Percentiles rank a stretch among this genome's conserved stretches.
Conservation (phyloP, 768 basidiomycete species). For the Russula brevipes region DNA sequence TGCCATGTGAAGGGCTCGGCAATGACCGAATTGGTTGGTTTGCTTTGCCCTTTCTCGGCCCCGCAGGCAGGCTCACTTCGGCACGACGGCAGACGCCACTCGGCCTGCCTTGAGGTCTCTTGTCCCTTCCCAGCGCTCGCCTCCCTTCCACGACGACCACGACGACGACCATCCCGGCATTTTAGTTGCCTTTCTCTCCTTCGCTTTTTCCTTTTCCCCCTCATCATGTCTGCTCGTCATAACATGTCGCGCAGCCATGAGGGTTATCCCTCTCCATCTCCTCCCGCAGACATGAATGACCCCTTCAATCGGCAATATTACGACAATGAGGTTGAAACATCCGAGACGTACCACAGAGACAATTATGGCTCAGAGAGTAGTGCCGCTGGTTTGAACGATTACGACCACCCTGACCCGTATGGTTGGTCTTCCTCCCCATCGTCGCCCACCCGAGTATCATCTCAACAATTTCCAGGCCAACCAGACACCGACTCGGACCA, state of each 20-base stretch:
- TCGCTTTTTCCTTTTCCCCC: not conserved
- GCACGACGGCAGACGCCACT: no score
- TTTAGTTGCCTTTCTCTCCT: not conserved
- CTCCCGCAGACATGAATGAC: constrained; percentile 59
- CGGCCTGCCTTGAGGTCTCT: not conserved
- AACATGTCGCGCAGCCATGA: constrained; percentile 54
- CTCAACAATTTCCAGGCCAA: constrained; percentile 42
- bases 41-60: not conserved
- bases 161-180: constrained; percentile 8
- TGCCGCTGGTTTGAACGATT: constrained; percentile 48
- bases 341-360: constrained; percentile 59
- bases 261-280: constrained; percentile 53
- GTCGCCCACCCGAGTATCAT: not conserved
- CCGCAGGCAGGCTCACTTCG: not conserved
- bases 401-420: constrained; percentile 62
- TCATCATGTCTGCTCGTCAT: constrained; percentile 47
- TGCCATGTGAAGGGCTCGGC: not conserved
- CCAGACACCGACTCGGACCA: constrained; percentile 84
- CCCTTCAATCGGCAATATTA: constrained; percentile 58
- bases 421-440: constrained; percentile 17
- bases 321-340: constrained; percentile 71
- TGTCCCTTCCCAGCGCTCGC: not conserved
- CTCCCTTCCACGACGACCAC: constrained; percentile 10
- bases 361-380: constrained; percentile 69
- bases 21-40: not conserved